Evolutionary conservation across 2,329 filamentous ascomycete species (phyloP), one percentile per base, ranked within the genome.

Genomic region (Cercospora zeina): DNA sequence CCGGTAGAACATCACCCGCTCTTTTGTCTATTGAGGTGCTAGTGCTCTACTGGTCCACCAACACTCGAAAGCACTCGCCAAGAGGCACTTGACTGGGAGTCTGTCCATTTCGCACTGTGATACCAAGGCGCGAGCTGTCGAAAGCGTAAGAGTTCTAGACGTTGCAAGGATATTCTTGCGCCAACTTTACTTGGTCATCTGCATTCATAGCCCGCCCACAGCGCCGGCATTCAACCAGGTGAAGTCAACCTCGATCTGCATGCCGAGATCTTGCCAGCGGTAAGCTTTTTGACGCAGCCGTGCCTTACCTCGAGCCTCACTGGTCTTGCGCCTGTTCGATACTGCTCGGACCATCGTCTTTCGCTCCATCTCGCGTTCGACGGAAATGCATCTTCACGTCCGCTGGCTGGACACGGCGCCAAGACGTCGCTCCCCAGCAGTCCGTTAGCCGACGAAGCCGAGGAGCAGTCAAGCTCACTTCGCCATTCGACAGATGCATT

Each of bases 381-480:
- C 19, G 19, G 39, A 24, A 24, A 5, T 14, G 19, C 19, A 19
- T 13, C 10, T 24, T 45, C 10, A 45, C 16, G 21, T 45, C 16
- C 39, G 39, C 19, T 24, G 39, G 39, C 39, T 45, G 39, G 39
- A 16, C 10, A 24, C 21, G 16, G 19, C 21, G 39, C 39, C 39
- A 45, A 51, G 30, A 33, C 27, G 6, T 51, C 11, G 47, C 27
- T n/a, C 13, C 47, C 30, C 14, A 51, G 24, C 4, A 51, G 7
- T 7, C 14, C 7, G 47, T 51, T 33, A 27, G 9, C 47, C 24
- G 47, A 30, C 7, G n/a, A 30, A 30, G 47, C 47, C 47, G 47
- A 51, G 47, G 47, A 51, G 24, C 24, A 33, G 47, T 51, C 47
- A 51, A 51, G 24, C 47, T 31, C 30, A 33, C 24, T 31, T 51